Conservation (phyloP, 2,329 filamentous ascomycete species). For the Curvularia sp. region DNA sequence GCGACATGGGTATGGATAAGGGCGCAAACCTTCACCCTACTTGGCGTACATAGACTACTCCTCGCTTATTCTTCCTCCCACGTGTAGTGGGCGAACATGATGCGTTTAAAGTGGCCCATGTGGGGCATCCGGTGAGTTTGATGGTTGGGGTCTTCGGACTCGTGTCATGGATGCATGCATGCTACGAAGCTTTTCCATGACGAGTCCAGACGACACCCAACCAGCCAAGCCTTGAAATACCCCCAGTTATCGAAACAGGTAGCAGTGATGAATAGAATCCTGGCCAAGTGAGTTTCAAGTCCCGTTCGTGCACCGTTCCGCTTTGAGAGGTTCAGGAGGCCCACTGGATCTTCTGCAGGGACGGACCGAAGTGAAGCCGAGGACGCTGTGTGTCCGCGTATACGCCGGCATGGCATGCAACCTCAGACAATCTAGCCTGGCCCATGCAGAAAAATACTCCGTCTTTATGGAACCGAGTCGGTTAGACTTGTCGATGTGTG, state of each 20-base stretch:
- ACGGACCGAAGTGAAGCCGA: background rate
- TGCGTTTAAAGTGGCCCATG: background rate
- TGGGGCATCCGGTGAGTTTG: background rate
- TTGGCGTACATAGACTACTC: too few species aligned
- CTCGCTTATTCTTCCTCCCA: background rate
- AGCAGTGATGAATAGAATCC: background rate
- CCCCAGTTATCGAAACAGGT: background rate
- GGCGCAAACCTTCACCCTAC: background rate
- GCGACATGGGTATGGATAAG: background rate
- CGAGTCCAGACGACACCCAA: background rate
- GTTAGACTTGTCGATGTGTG: background rate
- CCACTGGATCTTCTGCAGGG: background rate
- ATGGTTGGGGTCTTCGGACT: background rate
- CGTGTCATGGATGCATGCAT: background rate
- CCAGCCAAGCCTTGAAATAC: background rate
- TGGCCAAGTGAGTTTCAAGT: background rate
- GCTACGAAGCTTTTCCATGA: background rate
- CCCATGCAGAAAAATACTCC: background rate
- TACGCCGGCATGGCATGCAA: background rate
- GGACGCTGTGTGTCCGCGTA: background rate
- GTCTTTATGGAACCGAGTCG: background rate
- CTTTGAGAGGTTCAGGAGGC: background rate
- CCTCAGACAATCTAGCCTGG: background rate
- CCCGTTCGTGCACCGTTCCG: background rate
- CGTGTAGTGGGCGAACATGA: background rate